Percentiles rank a stretch among this genome's conserved stretches.
These are phyloP conservation scores for Diplodia mutila DNA, from an alignment of 2,329 filamentous ascomycete genomes.

Conservation along the genomic window DNA sequence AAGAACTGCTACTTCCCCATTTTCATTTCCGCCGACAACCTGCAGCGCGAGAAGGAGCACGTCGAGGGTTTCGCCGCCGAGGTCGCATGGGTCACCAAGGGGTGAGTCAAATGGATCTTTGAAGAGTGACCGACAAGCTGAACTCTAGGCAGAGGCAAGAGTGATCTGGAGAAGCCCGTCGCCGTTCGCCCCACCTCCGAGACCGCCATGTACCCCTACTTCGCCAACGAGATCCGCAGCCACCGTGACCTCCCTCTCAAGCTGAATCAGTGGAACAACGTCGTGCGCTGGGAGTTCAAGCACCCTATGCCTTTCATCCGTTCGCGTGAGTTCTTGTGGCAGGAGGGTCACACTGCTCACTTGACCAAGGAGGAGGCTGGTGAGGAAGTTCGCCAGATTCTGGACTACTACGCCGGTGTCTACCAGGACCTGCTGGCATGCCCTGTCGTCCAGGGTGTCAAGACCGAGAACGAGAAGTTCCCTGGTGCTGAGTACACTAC, in stretches of 20 bases:
- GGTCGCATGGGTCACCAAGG: slow-evolving; percentile 77
- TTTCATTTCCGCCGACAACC: slow-evolving; percentile 88
- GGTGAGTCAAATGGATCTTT: slow-evolving; percentile 17
- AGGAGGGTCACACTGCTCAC: slow-evolving; percentile 94
- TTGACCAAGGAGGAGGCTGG: slow-evolving; percentile 80
- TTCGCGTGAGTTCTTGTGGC: slow-evolving; percentile 96
- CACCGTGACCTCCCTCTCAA: slow-evolving; percentile 93
- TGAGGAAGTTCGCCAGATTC: slow-evolving; percentile 87
- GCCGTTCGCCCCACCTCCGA: slow-evolving; percentile 71
- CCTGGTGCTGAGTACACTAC: slow-evolving; percentile 96
- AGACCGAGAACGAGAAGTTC: slow-evolving; percentile 99
- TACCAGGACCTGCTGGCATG: slow-evolving; percentile 95
- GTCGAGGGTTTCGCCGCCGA: slow-evolving; percentile 96
- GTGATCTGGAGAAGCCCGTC: slow-evolving; percentile 81
- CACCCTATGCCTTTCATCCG: slow-evolving; percentile 83
- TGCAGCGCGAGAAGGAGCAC: slow-evolving; percentile 88
- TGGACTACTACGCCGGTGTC: slow-evolving; percentile 88
- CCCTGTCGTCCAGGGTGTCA: slow-evolving; percentile 88
- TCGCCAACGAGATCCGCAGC: slow-evolving; percentile 94
- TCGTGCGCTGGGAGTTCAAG: slow-evolving; percentile 96
- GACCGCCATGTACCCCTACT: slow-evolving; percentile 94
- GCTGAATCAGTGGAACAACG: slow-evolving; percentile 97
- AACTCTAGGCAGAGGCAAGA: slow-evolving; percentile 69
- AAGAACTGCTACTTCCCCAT: slow-evolving; percentile 97
- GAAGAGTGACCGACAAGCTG: slow-evolving; percentile 15